Conservation (phyloP, 345 rosid genomes). For the Pseudoturritis turrita region DNA sequence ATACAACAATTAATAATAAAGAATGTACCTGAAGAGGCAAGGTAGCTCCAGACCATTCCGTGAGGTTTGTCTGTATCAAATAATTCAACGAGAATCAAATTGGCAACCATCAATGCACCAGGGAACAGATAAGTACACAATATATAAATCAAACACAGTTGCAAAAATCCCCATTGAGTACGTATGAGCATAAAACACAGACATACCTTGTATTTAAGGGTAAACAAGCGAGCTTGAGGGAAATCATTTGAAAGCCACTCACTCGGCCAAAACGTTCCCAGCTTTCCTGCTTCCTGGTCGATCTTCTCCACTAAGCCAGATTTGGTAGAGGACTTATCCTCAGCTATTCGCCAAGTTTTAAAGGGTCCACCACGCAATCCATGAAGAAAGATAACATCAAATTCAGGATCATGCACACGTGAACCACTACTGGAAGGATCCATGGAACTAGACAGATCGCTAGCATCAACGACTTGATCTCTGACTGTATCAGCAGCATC, state of each 20-base stretch:
- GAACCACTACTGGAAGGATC: slow-evolving; percentile 31
- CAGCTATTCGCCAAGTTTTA: slow-evolving; percentile 91
- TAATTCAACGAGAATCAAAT: slow-evolving; percentile 4
- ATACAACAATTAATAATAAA: neutral
- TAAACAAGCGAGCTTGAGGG: slow-evolving; percentile 81
- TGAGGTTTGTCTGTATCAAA: slow-evolving; percentile 80
- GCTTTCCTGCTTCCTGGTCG: slow-evolving; percentile 98
- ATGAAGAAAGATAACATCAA: slow-evolving; percentile 92
- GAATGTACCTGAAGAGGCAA: slow-evolving; percentile 87
- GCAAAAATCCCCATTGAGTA: neutral
- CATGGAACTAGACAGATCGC: slow-evolving; percentile 29
- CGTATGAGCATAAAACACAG: slow-evolving; percentile 17
- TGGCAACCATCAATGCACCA: slow-evolving; percentile 1
- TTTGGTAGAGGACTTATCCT: slow-evolving; percentile 82
- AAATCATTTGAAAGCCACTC: slow-evolving; percentile 95
- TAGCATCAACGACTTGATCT: slow-evolving; percentile 28
- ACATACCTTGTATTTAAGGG: slow-evolving; percentile 90
- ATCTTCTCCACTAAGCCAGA: slow-evolving; percentile 95
- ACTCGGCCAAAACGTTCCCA: slow-evolving; percentile 96
- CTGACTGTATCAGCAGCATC: slow-evolving; percentile 18
- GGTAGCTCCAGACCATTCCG: slow-evolving; percentile 94
- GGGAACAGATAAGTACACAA: neutral
- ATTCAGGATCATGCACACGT: slow-evolving; percentile 43
- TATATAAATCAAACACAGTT: neutral
- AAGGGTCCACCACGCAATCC: slow-evolving; percentile 96